Percentiles rank a stretch among this genome's conserved stretches.
These are phyloP conservation scores for Vachellia pachyceras DNA, from an alignment of 306 rosid genomes.

Conservation along the genomic window DNA sequence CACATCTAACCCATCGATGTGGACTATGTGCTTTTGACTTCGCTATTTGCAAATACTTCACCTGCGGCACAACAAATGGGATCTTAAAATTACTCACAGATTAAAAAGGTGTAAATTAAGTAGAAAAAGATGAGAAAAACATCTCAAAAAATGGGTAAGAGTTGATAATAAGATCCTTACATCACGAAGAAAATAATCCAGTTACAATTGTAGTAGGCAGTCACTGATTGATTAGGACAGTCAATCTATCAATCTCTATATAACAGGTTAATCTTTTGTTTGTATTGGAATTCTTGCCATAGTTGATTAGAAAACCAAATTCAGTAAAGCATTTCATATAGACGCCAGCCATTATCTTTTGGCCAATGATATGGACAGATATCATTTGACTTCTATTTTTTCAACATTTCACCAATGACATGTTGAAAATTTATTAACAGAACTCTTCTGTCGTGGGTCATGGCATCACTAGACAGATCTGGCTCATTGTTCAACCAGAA, in stretches of 20 bases:
- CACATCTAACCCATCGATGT: slow-evolving; percentile 95
- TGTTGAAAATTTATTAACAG: too few relatives aligned
- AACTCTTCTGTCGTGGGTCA: background rate
- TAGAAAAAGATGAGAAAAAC: background rate
- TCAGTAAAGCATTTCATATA: background rate
- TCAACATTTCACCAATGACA: too few relatives aligned
- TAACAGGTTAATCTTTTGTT: background rate
- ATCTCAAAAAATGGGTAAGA: background rate
- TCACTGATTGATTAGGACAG: background rate
- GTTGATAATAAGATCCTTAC: background rate
- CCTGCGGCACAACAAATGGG: slow-evolving; percentile 57
- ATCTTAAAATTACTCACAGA: slow-evolving; percentile 31
- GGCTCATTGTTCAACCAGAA: background rate
- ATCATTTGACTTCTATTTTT: slow-evolving; percentile 1
- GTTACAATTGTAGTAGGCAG: background rate
- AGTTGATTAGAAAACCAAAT: background rate
- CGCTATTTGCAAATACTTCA: slow-evolving; percentile 89
- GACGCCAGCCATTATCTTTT: background rate
- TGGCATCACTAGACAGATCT: background rate
- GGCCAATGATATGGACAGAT: background rate
- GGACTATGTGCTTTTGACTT: slow-evolving; percentile 69
- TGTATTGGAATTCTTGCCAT: background rate
- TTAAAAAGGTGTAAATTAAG: background rate
- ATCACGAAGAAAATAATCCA: slow-evolving; percentile 3
- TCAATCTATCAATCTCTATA: background rate